Percentiles rank a stretch among this genome's conserved stretches.
phyloP scores from a whole-genome alignment of 495 filamentous ascomycete genomes.

The Hypoxylon subgilvum region DNA sequence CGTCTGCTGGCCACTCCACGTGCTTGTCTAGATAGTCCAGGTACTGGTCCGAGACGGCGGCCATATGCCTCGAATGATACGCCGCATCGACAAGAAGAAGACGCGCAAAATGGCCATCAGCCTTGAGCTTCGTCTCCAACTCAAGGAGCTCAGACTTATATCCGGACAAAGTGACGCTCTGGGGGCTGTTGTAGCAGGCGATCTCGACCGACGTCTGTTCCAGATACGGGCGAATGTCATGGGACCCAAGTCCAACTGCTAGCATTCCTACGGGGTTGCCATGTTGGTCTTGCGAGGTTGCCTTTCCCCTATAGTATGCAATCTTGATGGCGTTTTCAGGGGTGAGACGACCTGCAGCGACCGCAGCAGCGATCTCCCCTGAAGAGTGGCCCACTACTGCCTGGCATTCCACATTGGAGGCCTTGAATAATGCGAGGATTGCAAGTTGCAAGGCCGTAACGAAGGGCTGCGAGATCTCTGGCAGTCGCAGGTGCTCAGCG shows the following conservation, averaged over 20 bases:
- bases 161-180: constrained; percentile 45
- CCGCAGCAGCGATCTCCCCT: constrained; percentile 51
- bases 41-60: constrained; percentile 49
- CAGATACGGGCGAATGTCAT: constrained; percentile 20
- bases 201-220: constrained; percentile 27
- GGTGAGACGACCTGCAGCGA: constrained; percentile 36
- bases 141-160: constrained; percentile 29
- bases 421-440: constrained; percentile 53
- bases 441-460: constrained; percentile 54
- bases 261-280: constrained; percentile 37
- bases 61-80: constrained; percentile 70
- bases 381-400: constrained; percentile 48
- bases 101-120: constrained; percentile 51
- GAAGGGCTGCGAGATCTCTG: constrained; percentile 46
- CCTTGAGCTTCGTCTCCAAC: constrained; percentile 46
- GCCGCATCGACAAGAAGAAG: constrained; percentile 62
- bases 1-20: neutral
- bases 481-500: constrained; percentile 21
- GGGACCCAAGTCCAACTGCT: constrained; percentile 39
- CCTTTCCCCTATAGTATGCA: constrained; percentile 45
- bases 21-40: neutral
- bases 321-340: constrained; percentile 28
- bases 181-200: constrained; percentile 51
- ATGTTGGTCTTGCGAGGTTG: neutral
- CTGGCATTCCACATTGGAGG: constrained; percentile 49